phyloP scores from a whole-genome alignment of 2,329 filamentous ascomycete genomes.

The Aspergillus spinulosporus region DNA sequence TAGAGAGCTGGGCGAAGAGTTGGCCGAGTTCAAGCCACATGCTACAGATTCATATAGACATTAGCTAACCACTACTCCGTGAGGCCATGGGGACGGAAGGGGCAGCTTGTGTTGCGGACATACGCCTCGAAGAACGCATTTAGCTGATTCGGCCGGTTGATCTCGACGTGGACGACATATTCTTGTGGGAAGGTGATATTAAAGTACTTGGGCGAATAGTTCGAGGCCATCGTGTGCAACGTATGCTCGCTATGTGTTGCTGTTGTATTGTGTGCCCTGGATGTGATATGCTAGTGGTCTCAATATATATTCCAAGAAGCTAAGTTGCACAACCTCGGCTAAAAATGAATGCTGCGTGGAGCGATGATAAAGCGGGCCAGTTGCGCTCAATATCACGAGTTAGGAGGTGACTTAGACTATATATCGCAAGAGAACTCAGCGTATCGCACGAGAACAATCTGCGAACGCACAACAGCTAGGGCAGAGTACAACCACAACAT shows the following conservation, averaged over 20 bases:
- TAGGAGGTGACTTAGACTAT: not conserved
- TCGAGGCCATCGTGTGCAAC: conserved; percentile 25
- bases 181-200: conserved; percentile 64
- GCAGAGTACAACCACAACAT: not conserved
- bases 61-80: not conserved
- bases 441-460: not conserved
- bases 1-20: conserved; percentile 71
- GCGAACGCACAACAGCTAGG: not conserved
- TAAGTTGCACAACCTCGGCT: not conserved
- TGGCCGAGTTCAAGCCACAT: conserved; percentile 82
- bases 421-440: not conserved
- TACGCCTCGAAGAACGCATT: conserved; percentile 78
- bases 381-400: no score
- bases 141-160: conserved; percentile 81
- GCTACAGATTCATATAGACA: conserved; percentile 32
- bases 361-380: not conserved
- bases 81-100: not conserved
- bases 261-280: not conserved
- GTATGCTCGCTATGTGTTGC: not conserved
- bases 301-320: conserved; percentile 1
- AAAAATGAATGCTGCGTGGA: not conserved
- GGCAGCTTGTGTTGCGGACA: conserved; percentile 19
- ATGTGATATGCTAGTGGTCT: not conserved
- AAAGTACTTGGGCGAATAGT: conserved; percentile 58
- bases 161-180: conserved; percentile 86